phyloP scores from a whole-genome alignment of 148 eudicot genomes.

The Cornus florida region DNA sequence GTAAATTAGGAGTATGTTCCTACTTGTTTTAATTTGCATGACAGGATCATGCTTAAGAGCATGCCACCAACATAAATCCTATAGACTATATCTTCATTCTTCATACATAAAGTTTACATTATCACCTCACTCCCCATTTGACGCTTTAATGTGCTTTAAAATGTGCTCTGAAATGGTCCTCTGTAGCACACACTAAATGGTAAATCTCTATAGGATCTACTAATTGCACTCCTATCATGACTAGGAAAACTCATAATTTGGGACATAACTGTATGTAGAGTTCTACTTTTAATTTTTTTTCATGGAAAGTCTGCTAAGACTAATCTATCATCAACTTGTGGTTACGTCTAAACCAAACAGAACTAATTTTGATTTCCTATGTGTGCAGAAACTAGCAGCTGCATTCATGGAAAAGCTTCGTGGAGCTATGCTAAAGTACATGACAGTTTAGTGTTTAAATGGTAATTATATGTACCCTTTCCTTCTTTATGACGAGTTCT shows the following conservation, averaged over 20 bases:
- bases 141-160: background rate
- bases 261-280: background rate
- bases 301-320: background rate
- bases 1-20: background rate
- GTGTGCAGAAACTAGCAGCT: slow-evolving; percentile 73
- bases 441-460: slow-evolving; percentile 59
- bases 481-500: background rate
- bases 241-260: background rate
- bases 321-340: slow-evolving; percentile 13
- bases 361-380: slow-evolving; percentile 13
- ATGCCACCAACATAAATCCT: slow-evolving; percentile 4
- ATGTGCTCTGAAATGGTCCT: background rate
- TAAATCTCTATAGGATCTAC: background rate
- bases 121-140: background rate
- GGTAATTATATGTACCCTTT: background rate
- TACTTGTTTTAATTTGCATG: background rate
- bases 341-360: background rate
- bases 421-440: slow-evolving; percentile 70
- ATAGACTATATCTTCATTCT: background rate
- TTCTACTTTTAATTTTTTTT: background rate
- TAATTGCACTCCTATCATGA: too few species aligned
- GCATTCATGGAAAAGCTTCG: slow-evolving; percentile 95
- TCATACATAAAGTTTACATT: background rate
- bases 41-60: background rate
- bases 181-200: background rate